A percentile compares a stretch with the other conserved stretches of the same genome.
phyloP scores from a whole-genome alignment of 2,329 filamentous ascomycete species.

The Aaosphaeria pasadenensis region DNA sequence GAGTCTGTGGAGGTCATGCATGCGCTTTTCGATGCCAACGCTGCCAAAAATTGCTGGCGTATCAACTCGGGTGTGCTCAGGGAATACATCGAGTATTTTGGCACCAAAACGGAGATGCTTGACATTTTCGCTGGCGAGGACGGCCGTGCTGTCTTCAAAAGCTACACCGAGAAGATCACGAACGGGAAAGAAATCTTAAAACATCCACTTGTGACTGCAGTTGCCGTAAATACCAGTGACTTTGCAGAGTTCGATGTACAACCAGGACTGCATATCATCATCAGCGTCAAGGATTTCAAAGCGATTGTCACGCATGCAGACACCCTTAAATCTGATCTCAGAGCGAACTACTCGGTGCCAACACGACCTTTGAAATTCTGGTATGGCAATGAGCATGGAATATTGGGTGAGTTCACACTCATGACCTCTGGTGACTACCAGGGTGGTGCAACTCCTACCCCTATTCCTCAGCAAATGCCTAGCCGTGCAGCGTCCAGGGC shows the following conservation, averaged over 20 bases:
- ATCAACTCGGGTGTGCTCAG: constrained; percentile 69
- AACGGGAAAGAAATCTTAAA: constrained; percentile 72
- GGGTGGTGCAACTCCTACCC: constrained; percentile 39
- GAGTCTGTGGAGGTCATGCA: constrained; percentile 72
- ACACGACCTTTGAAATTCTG: constrained; percentile 69
- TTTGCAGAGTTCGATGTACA: constrained; percentile 74
- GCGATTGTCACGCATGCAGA: constrained; percentile 75
- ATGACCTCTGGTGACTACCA: constrained; percentile 72
- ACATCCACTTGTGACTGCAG: constrained; percentile 76
- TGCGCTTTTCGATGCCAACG: constrained; percentile 67
- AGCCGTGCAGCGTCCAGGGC: constrained; percentile 28
- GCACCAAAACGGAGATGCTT: constrained; percentile 74
- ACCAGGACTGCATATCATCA: constrained; percentile 73
- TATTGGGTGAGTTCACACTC: constrained; percentile 73
- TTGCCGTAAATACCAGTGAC: constrained; percentile 71
- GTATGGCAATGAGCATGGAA: constrained; percentile 62
- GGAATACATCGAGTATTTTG: constrained; percentile 77
- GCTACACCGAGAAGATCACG: constrained; percentile 75
- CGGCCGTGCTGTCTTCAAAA: constrained; percentile 69
- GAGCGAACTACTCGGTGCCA: constrained; percentile 68
- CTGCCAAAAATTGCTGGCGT: constrained; percentile 67
- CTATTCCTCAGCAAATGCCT: constrained; percentile 37
- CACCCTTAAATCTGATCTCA: constrained; percentile 63
- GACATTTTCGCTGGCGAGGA: constrained; percentile 70
- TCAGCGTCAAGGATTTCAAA: constrained; percentile 80